phyloP scores from a whole-genome alignment of 306 rosid species.

The Dryas octopetala region DNA sequence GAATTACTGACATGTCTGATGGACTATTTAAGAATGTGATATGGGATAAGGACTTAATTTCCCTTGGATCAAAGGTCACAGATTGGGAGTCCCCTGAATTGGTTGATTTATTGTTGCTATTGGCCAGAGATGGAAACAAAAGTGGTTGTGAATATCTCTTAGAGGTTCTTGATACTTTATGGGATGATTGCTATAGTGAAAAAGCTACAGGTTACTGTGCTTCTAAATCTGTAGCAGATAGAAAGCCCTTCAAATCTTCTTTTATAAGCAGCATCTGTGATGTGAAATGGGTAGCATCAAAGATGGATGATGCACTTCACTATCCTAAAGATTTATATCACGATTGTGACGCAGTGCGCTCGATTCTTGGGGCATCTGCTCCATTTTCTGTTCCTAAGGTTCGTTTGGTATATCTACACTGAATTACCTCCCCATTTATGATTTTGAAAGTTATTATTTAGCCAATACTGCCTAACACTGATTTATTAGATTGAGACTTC shows the following conservation, averaged over 20 bases:
- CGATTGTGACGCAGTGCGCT: constrained; percentile 71
- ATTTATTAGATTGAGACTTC: constrained; percentile 3
- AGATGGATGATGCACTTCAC: constrained; percentile 67
- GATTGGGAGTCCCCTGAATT: constrained; percentile 94
- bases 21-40: constrained; percentile 40
- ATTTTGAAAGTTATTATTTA: not conserved
- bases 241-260: constrained; percentile 60
- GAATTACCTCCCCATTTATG: not conserved
- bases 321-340: constrained; percentile 68
- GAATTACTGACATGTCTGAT: constrained; percentile 40
- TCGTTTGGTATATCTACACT: constrained; percentile 21
- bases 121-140: constrained; percentile 50
- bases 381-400: constrained; percentile 95
- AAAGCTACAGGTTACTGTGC: constrained; percentile 54
- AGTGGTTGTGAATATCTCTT: constrained; percentile 66
- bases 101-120: constrained; percentile 46
- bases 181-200: constrained; percentile 77
- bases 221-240: constrained; percentile 44
- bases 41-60: constrained; percentile 57
- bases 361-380: constrained; percentile 64
- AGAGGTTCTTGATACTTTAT: constrained; percentile 72
- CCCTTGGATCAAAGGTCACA: constrained; percentile 55
- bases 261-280: constrained; percentile 66
- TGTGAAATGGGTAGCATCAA: constrained; percentile 71
- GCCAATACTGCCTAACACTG: not conserved